Percentiles rank a stretch among this genome's conserved stretches.
phyloP scores from a whole-genome alignment of 805 yeast genomes.

The Barnettozyma sp. region DNA sequence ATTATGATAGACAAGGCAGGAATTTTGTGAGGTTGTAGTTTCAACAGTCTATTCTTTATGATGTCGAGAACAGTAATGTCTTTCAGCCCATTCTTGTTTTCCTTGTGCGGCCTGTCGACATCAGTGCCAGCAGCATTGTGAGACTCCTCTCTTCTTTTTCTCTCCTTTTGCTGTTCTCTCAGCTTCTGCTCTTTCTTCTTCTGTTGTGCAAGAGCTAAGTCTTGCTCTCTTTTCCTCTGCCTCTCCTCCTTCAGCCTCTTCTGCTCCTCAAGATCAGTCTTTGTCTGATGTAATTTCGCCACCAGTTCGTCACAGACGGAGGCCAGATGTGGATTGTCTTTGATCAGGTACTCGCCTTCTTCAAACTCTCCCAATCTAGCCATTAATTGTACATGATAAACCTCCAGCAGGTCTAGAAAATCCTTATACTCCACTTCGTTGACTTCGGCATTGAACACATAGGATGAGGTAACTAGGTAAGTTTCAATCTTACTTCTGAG shows the following conservation, averaged over 20 bases:
- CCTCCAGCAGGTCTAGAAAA: slow-evolving; percentile 19
- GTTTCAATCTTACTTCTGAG: slow-evolving; percentile 19
- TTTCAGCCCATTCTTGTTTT: not conserved
- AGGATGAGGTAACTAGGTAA: slow-evolving; percentile 15
- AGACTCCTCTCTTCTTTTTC: slow-evolving; percentile 1
- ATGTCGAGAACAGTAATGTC: slow-evolving; percentile 11
- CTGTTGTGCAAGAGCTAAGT: slow-evolving; percentile 5
- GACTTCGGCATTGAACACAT: slow-evolving; percentile 3
- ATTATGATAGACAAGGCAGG: slow-evolving; percentile 10
- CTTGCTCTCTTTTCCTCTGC: slow-evolving; percentile 10
- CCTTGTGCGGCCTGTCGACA: too few species aligned
- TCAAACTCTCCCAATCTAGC: slow-evolving; percentile 16
- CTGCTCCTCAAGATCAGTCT: slow-evolving; percentile 10
- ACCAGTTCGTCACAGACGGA: slow-evolving; percentile 13
- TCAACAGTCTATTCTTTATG: slow-evolving; percentile 13
- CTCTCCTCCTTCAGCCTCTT: slow-evolving; percentile 10
- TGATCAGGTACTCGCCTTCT: slow-evolving; percentile 20
- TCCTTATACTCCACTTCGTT: slow-evolving; percentile 3
- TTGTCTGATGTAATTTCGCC: slow-evolving; percentile 9
- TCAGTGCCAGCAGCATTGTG: too few species aligned
- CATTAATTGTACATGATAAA: slow-evolving; percentile 20
- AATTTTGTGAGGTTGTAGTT: slow-evolving; percentile 6
- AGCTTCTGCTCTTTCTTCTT: slow-evolving; percentile 14
- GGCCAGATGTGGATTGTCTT: slow-evolving; percentile 14
- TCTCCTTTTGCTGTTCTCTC: slow-evolving; percentile 12